Conservation (phyloP, 768 basidiomycete genomes). For the Hypholoma fasciculare region DNA sequence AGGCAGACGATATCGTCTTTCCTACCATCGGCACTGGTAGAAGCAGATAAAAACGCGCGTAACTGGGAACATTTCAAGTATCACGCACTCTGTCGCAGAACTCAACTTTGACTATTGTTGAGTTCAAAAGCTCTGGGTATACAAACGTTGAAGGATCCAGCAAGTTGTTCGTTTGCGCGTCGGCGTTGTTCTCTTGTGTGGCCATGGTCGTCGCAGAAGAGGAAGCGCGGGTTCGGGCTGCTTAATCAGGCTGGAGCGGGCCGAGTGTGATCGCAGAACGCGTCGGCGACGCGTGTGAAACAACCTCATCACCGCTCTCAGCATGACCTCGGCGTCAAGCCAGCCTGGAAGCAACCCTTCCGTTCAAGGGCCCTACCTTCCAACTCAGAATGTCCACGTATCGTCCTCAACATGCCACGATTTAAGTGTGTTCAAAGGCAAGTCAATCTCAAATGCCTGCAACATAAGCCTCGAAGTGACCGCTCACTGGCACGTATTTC, state of each 20-base stretch:
- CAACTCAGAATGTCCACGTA: conserved; percentile 69
- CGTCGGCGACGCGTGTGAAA: conserved; percentile 1
- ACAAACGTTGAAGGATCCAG: conserved; percentile 56
- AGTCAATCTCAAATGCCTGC: neutral
- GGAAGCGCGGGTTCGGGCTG: neutral
- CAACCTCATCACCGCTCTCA: neutral
- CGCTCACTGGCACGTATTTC: too few relatives aligned
- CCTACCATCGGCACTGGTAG: conserved; percentile 78
- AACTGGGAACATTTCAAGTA: neutral
- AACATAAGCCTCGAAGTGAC: too few relatives aligned
- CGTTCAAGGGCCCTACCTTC: conserved; percentile 60
- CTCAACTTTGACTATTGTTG: conserved; percentile 75
- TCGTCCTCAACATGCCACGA: conserved; percentile 66
- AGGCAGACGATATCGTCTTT: neutral
- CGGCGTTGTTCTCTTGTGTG: conserved; percentile 1
- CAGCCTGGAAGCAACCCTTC: conserved; percentile 66
- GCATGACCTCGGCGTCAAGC: conserved; percentile 33
- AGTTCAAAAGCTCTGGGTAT: conserved; percentile 44
- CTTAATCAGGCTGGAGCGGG: neutral
- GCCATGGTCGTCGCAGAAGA: neutral
- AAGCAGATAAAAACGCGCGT: neutral
- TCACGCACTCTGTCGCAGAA: conserved; percentile 86
- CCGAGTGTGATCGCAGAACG: neutral
- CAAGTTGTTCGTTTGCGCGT: conserved; percentile 9
- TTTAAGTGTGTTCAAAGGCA: conserved; percentile 79